Conservation (phyloP, 352 stramenopile species). For the Pythium periplocum region DNA sequence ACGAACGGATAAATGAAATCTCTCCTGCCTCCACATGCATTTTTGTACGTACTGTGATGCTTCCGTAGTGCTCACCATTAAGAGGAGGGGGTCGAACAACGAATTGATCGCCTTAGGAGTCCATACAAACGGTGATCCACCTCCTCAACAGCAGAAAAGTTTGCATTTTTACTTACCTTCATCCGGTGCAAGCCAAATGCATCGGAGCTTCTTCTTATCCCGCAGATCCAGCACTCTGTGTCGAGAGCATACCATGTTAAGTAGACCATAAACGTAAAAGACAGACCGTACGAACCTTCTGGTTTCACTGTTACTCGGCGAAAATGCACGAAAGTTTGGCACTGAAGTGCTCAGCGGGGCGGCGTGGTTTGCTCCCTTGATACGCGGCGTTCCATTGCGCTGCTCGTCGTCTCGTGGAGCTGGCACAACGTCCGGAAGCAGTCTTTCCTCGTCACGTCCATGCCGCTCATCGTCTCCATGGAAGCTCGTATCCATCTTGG, state of each 20-base stretch:
- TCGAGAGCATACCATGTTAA: too few relatives aligned
- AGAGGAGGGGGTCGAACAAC: conserved; percentile 48
- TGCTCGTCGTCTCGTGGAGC: conserved; percentile 6
- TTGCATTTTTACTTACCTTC: conserved; percentile 29
- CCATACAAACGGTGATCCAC: background rate
- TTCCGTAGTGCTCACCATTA: conserved; percentile 58
- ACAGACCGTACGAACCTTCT: too few relatives aligned
- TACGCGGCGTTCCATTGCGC: conserved; percentile 11
- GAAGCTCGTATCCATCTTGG: too few relatives aligned
- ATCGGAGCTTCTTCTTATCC: conserved; percentile 62
- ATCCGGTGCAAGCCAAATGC: conserved; percentile 62
- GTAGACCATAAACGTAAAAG: too few relatives aligned
- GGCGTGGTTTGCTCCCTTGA: background rate
- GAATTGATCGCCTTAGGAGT: conserved; percentile 39
- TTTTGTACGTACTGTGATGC: conserved; percentile 30
- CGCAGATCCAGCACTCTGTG: conserved; percentile 39
- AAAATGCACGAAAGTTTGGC: conserved; percentile 8
- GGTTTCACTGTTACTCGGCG: background rate
- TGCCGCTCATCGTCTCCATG: background rate
- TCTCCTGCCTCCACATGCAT: background rate
- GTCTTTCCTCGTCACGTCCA: conserved; percentile 1
- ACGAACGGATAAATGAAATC: background rate
- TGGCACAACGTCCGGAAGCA: conserved; percentile 5
- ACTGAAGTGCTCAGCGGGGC: background rate
- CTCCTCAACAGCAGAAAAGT: background rate